Evolutionary conservation across 2,329 filamentous ascomycete genomes (phyloP).

Genomic region (Cladophialophora exuberans): DNA sequence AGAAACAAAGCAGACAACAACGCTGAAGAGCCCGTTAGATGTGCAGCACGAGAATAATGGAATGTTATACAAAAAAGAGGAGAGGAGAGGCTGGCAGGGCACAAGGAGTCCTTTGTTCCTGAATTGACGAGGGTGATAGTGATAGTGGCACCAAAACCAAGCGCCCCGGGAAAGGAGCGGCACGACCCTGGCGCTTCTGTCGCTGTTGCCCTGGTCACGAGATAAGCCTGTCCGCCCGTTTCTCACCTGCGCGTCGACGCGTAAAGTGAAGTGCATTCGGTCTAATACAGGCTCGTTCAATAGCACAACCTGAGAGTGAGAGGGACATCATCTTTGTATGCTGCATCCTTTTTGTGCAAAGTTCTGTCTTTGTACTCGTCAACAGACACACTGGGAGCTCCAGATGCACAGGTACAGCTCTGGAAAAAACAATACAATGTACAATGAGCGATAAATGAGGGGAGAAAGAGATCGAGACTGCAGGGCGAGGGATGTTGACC

Average conservation of each 20-base stretch:
- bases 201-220: conserved; percentile 1
- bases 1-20: background rate
- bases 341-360: too few relatives aligned
- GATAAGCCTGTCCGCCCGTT: background rate
- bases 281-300: background rate
- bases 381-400: too few relatives aligned
- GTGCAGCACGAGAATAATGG: too few relatives aligned
- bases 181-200: conserved; percentile 8
- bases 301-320: too few relatives aligned
- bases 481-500: background rate
- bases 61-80: too few relatives aligned
- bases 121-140: background rate
- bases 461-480: too few relatives aligned
- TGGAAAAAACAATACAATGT: too few relatives aligned
- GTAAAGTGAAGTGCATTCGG: conserved; percentile 2
- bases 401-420: too few relatives aligned
- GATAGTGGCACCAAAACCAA: background rate
- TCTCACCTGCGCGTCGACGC: conserved; percentile 3
- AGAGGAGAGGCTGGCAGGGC: background rate
- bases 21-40: background rate
- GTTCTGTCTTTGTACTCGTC: too few relatives aligned
- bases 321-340: too few relatives aligned
- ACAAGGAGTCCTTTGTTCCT: conserved; percentile 1
- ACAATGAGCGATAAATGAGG: too few relatives aligned
- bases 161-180: conserved; percentile 4